Percentiles rank a stretch among this genome's conserved stretches.
These are phyloP conservation scores for Teratosphaeria destructans DNA, from an alignment of 2,329 filamentous ascomycete genomes.

Conservation along the genomic window DNA sequence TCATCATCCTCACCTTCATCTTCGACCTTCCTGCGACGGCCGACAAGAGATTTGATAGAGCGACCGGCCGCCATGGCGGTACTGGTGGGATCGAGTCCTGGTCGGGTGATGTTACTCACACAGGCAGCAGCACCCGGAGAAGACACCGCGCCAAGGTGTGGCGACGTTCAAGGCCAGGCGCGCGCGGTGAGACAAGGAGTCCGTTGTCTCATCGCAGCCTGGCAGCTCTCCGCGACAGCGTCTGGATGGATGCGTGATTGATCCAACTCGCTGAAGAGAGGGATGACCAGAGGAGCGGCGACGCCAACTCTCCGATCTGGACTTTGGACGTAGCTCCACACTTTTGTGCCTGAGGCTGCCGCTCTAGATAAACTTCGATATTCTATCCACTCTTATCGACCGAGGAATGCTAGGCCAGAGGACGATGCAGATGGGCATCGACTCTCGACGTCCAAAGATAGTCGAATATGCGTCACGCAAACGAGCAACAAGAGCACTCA, in stretches of 20 bases:
- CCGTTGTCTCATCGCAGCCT: not conserved
- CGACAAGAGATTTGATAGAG: conserved; percentile 53
- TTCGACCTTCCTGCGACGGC: conserved; percentile 57
- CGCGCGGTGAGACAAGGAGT: not conserved
- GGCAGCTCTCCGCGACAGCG: not conserved
- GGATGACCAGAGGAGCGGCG: not conserved
- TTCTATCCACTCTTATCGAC: not conserved
- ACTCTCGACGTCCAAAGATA: too few species aligned
- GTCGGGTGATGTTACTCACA: not conserved
- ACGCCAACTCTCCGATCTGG: not conserved
- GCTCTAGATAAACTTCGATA: not conserved
- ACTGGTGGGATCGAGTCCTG: not conserved
- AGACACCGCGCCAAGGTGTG: not conserved
- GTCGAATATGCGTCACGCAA: too few species aligned
- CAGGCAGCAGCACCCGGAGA: not conserved
- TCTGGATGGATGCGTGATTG: not conserved
- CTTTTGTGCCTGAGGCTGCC: not conserved
- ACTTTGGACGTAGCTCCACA: not conserved
- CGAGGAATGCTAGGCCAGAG: too few species aligned
- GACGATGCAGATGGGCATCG: too few species aligned
- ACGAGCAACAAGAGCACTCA: too few species aligned
- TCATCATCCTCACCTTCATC: conserved; percentile 61
- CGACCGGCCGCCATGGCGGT: conserved; percentile 42
- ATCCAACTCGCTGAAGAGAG: not conserved
- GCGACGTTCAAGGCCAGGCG: not conserved